Percentiles rank a stretch among this genome's conserved stretches.
Evolutionary conservation across 2,329 filamentous ascomycete genomes (phyloP).

Genomic region (Monosporascus sp.): DNA sequence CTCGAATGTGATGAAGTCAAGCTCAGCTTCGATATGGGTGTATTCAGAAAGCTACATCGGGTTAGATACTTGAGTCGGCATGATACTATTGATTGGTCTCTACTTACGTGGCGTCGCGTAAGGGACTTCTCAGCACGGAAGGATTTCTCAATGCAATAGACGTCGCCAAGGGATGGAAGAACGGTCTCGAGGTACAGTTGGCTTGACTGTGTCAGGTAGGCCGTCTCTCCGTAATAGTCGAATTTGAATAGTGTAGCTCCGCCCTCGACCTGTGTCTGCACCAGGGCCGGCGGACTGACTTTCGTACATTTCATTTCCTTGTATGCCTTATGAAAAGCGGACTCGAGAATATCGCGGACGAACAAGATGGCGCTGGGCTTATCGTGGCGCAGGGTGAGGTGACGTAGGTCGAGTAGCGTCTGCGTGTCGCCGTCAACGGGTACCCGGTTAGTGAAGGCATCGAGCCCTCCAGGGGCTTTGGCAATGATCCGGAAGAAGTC

Average conservation of each 20-base stretch:
- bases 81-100: background rate
- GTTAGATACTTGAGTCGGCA: background rate
- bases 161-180: constrained; percentile 83
- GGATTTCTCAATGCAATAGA: constrained; percentile 97
- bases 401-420: constrained; percentile 71
- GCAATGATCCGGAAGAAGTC: constrained; percentile 82
- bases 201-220: constrained; percentile 93
- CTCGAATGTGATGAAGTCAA: constrained; percentile 91
- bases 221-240: constrained; percentile 81
- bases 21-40: constrained; percentile 91
- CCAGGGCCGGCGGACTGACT: constrained; percentile 83
- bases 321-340: constrained; percentile 75
- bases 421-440: constrained; percentile 49
- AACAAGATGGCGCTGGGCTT: constrained; percentile 81
- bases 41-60: constrained; percentile 70
- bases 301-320: constrained; percentile 73
- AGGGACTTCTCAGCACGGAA: constrained; percentile 97
- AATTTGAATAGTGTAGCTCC: constrained; percentile 87
- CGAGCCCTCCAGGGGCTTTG: constrained; percentile 77
- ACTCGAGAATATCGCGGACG: constrained; percentile 74
- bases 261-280: constrained; percentile 93
- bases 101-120: constrained; percentile 68
- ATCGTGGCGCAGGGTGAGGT: constrained; percentile 81
- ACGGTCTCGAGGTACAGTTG: constrained; percentile 97
- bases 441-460: constrained; percentile 80